Evolutionary conservation across 768 basidiomycete genomes (phyloP).

Genomic region (Leccinum broughii): DNA sequence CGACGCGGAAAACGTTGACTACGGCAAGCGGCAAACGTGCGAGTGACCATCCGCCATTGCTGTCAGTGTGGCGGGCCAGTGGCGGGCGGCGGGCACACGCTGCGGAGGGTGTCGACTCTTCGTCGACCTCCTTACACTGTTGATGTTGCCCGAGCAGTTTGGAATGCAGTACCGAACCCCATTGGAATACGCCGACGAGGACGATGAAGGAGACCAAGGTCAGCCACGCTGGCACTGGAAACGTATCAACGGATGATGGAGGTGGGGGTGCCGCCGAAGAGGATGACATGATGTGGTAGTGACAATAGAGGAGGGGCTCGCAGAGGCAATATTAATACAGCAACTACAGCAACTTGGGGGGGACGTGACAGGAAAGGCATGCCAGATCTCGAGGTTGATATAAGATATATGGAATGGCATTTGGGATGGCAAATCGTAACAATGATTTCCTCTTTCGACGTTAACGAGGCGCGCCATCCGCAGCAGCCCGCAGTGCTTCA

Average conservation of each 20-base stretch:
- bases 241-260: not conserved
- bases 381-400: not conserved
- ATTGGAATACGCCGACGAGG: constrained; percentile 26
- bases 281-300: constrained; percentile 1
- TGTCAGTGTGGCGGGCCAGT: not conserved
- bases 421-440: not conserved
- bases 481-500: not conserved
- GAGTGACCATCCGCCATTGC: constrained; percentile 38
- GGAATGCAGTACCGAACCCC: constrained; percentile 26
- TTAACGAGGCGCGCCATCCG: not conserved
- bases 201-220: constrained; percentile 15
- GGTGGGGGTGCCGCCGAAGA: not conserved
- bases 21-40: constrained; percentile 38
- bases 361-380: not conserved
- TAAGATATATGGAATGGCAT: constrained; percentile 5
- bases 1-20: constrained; percentile 46
- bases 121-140: not conserved
- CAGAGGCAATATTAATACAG: not conserved
- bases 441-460: constrained; percentile 1
- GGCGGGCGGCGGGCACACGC: not conserved
- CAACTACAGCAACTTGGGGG: not conserved
- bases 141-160: constrained; percentile 12
- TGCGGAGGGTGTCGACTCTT: not conserved
- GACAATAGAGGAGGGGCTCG: not conserved
- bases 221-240: constrained; percentile 21